These are phyloP conservation scores for Chenopodium suecicum DNA, from an alignment of 148 eudicot species.

Conservation along the genomic window DNA sequence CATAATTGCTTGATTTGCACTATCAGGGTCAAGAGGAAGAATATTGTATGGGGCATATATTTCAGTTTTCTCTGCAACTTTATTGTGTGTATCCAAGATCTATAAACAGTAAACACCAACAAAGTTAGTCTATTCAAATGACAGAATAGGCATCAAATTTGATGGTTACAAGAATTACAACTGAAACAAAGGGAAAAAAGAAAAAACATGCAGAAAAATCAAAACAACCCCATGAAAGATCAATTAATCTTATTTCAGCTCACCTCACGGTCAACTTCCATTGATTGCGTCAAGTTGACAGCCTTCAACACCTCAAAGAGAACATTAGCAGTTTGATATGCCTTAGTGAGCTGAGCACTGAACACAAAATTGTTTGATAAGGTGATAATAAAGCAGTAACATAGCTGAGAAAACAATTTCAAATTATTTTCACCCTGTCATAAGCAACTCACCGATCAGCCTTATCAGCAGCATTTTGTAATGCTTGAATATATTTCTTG, in stretches of 20 bases:
- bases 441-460: constrained; percentile 83
- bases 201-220: neutral
- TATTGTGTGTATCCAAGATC: constrained; percentile 95
- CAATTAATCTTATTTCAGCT: constrained; percentile 6
- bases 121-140: neutral
- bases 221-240: constrained; percentile 1
- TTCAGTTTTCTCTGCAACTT: constrained; percentile 94
- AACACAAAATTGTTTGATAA: constrained; percentile 19
- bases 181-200: neutral
- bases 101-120: constrained; percentile 21
- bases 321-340: constrained; percentile 99
- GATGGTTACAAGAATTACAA: no score
- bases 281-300: constrained; percentile 83
- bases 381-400: neutral
- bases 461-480: constrained; percentile 97
- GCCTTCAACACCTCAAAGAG: constrained; percentile 98
- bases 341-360: constrained; percentile 99
- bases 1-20: constrained; percentile 98
- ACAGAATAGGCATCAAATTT: neutral
- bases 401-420: neutral
- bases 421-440: neutral
- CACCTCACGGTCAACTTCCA: constrained; percentile 98
- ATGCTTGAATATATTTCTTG: constrained; percentile 93
- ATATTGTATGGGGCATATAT: constrained; percentile 88
- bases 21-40: constrained; percentile 98